Evolutionary conservation across 2,329 filamentous ascomycete genomes (phyloP), one percentile per base, ranked within the genome.

Genomic region (Fusarium sublunatum): DNA sequence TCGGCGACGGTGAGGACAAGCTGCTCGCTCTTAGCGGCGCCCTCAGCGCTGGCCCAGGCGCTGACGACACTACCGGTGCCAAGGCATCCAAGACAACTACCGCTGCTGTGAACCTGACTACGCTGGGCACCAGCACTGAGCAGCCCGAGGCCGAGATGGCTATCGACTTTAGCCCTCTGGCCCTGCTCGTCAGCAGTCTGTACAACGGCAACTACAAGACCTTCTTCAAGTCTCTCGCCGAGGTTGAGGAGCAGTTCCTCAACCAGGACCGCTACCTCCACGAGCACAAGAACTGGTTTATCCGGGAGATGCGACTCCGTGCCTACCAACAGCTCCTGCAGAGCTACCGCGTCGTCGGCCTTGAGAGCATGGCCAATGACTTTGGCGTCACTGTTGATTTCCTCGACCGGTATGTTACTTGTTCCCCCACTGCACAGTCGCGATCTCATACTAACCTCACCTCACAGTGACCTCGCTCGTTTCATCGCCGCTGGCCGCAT

Each of bases 361-460:
- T 99, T 65, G 90, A 92, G 77, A 97, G 92, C 79, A 99, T 99
- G 94, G 95, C 95, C 19, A 91, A 88, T 66, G 94, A 96, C 77
- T 99, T 99, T 81, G 95, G 95, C 52, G 94, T 99, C 61, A 95
- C 92, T 3, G 92, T 99, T 13, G 94, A 98, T 76, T 99, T 94
- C 79, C 83, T 99, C 66, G 95, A 99, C 79, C 91, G 90, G 92
- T 95, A 85, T 74, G 89, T 79, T 19, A 36, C 52, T 7, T 36
- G 6, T 36, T 29, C 31, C 8, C 24, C 7, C 3, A 11, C 12
- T 56, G 5, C 7, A 32, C 7, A 5, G 3, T 42, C 7, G 42
- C 48, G 31, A 46, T 11, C 44, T 50, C 40, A 67, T 36, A 49
- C 24, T 29, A 49, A 43, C 64, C 49, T 36, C 28, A 43, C 64